These are phyloP conservation scores for Leccinum imitatum DNA, from an alignment of 768 basidiomycete species.

Conservation along the genomic window DNA sequence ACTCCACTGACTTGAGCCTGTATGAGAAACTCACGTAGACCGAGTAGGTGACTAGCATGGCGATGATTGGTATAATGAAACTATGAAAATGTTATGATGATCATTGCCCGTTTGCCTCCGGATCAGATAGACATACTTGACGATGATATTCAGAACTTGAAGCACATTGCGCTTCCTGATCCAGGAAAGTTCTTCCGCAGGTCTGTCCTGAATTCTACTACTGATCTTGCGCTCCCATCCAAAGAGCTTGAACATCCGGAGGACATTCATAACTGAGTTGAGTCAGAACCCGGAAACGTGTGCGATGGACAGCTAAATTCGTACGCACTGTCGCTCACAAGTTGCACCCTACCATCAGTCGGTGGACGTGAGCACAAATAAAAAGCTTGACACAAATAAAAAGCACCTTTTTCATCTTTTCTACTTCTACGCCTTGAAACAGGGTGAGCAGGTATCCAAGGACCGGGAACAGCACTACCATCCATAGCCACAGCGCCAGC, in stretches of 20 bases:
- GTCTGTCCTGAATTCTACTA: constrained; percentile 50
- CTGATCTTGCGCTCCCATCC: constrained; percentile 62
- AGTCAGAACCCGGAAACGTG: neutral
- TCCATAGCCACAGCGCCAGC: constrained; percentile 51
- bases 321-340: constrained; percentile 55
- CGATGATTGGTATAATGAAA: constrained; percentile 56
- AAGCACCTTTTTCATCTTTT: constrained; percentile 45
- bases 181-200: constrained; percentile 58
- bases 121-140: constrained; percentile 11
- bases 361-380: constrained; percentile 33
- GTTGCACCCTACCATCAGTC: constrained; percentile 44
- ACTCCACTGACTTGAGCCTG: neutral
- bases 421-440: constrained; percentile 47
- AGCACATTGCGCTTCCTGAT: constrained; percentile 53
- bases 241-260: constrained; percentile 75
- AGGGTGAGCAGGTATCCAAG: constrained; percentile 54
- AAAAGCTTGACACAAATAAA: neutral
- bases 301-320: constrained; percentile 1
- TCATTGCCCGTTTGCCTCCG: neutral
- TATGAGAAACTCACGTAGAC: constrained; percentile 45
- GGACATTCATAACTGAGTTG: constrained; percentile 47
- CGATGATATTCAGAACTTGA: constrained; percentile 38
- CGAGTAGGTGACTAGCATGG: constrained; percentile 66
- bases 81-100: constrained; percentile 31
- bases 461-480: constrained; percentile 50